Percentiles rank a stretch among this genome's conserved stretches.
phyloP scores from a whole-genome alignment of 2,329 filamentous ascomycete species.

The Hortaea werneckii region DNA sequence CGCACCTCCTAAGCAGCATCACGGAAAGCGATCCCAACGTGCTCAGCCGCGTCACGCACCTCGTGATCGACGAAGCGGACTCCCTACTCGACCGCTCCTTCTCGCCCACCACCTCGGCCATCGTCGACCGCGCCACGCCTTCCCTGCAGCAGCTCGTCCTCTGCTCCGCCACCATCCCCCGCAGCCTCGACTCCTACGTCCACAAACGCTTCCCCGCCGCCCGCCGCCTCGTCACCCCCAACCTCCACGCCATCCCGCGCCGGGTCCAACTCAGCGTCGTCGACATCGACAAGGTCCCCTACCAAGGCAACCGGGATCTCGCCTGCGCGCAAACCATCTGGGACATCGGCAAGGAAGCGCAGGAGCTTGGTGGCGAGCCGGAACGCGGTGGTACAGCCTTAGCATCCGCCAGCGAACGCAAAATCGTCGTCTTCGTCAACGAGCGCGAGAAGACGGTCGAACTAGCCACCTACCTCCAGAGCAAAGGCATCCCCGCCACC shows the following conservation, averaged over 20 bases:
- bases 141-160: constrained; percentile 79
- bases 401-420: constrained; percentile 45
- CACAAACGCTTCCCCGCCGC: constrained; percentile 72
- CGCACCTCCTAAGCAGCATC: constrained; percentile 80
- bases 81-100: constrained; percentile 92
- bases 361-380: constrained; percentile 30
- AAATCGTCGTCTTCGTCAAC: constrained; percentile 92
- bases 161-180: constrained; percentile 92
- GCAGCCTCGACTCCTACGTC: constrained; percentile 78
- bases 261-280: constrained; percentile 90
- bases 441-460: constrained; percentile 82
- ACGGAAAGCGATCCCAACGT: constrained; percentile 84
- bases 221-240: constrained; percentile 80
- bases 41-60: constrained; percentile 77
- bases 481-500: constrained; percentile 80
- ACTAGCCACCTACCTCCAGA: constrained; percentile 65
- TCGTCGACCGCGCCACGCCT: constrained; percentile 71
- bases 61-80: constrained; percentile 92
- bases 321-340: constrained; percentile 94
- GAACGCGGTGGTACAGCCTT: constrained; percentile 33
- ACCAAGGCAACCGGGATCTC: constrained; percentile 82
- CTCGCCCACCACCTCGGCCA: constrained; percentile 66
- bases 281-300: constrained; percentile 84
- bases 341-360: constrained; percentile 72
- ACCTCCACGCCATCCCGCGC: constrained; percentile 89